A percentile compares a stretch with the other conserved stretches of the same genome.
phyloP scores from a whole-genome alignment of 805 yeast genomes.

The Saturnispora quitensis region DNA sequence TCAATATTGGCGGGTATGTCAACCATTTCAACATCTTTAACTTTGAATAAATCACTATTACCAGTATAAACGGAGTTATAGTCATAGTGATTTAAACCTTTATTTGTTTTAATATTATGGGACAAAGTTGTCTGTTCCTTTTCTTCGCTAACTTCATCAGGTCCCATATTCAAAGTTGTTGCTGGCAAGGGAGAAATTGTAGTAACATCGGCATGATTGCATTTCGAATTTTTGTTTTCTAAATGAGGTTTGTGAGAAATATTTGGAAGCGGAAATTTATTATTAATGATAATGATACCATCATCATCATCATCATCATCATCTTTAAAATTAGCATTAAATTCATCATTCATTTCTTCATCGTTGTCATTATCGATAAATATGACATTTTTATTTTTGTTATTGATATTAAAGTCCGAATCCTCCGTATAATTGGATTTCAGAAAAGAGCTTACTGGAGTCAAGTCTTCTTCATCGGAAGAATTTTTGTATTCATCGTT shows the following conservation, averaged over 20 bases:
- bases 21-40: slow-evolving; percentile 23
- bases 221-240: neutral
- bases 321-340: slow-evolving; percentile 8
- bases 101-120: slow-evolving; percentile 60
- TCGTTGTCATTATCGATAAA: neutral
- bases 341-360: slow-evolving; percentile 17
- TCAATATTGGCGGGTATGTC: slow-evolving; percentile 37
- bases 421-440: slow-evolving; percentile 8
- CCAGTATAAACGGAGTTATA: slow-evolving; percentile 67
- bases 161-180: slow-evolving; percentile 71
- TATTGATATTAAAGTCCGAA: slow-evolving; percentile 11
- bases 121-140: slow-evolving; percentile 35
- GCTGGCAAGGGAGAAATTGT: slow-evolving; percentile 80
- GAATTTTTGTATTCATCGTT: slow-evolving; percentile 12
- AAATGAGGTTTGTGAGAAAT: slow-evolving; percentile 25
- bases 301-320: slow-evolving; percentile 6
- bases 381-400: too few relatives aligned
- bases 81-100: slow-evolving; percentile 73
- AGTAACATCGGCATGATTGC: slow-evolving; percentile 19
- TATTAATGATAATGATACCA: slow-evolving; percentile 19
- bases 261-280: slow-evolving; percentile 13
- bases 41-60: slow-evolving; percentile 23
- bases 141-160: slow-evolving; percentile 47
- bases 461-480: slow-evolving; percentile 17
- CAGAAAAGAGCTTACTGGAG: slow-evolving; percentile 10